Evolutionary conservation across 176 grass and related monocot genomes (phyloP).

Genomic region (Paspalum vaginatum): DNA sequence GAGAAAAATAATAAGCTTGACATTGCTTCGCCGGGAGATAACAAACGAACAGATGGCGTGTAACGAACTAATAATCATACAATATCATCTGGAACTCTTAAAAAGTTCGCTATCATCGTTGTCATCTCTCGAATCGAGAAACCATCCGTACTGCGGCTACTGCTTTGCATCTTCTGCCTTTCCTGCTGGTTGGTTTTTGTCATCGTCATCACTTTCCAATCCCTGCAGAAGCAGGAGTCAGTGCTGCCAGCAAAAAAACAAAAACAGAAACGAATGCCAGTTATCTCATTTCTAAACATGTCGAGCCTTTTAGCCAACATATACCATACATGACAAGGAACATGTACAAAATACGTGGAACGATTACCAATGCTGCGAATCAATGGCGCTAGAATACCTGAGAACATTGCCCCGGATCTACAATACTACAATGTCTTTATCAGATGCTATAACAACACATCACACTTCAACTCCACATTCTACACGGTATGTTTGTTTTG

Average conservation of each 20-base stretch:
- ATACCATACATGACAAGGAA: not conserved
- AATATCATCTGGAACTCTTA: conserved; percentile 36
- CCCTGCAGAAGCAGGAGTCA: conserved; percentile 50
- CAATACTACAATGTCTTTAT: not conserved
- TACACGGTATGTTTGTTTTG: conserved; percentile 7
- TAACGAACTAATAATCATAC: conserved; percentile 44
- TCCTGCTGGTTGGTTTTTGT: conserved; percentile 34
- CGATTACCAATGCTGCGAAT: not conserved
- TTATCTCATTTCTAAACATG: not conserved
- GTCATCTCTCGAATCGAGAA: not conserved
- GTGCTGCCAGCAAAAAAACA: conserved; percentile 28
- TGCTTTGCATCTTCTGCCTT: conserved; percentile 43
- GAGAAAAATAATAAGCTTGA: conserved; percentile 11
- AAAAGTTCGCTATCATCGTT: conserved; percentile 12
- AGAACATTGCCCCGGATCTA: not conserved
- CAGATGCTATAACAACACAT: not conserved
- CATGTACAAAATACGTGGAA: not conserved
- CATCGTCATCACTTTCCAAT: conserved; percentile 73
- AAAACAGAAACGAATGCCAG: not conserved
- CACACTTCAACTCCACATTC: conserved; percentile 25
- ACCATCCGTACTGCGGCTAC: not conserved
- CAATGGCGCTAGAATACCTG: not conserved
- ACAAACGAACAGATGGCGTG: conserved; percentile 30
- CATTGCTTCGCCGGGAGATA: conserved; percentile 27
- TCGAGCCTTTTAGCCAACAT: not conserved